These are phyloP conservation scores for Saxophila tyrrhenica DNA, from an alignment of 495 filamentous ascomycete genomes.

Conservation along the genomic window DNA sequence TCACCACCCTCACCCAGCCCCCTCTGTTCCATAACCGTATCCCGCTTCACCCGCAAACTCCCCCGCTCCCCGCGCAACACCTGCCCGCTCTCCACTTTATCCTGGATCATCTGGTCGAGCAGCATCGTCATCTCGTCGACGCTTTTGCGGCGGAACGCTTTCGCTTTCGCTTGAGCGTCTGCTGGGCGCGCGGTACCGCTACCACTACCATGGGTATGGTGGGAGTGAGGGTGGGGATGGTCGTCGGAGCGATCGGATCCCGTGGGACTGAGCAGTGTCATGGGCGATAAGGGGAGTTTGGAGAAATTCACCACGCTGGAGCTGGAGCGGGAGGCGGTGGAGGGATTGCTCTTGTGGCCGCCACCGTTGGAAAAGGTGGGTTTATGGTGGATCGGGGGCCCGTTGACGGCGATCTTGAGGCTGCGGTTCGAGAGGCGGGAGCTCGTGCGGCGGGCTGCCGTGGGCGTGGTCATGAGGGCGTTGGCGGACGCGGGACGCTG, in stretches of 20 bases:
- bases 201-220: no score
- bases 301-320: constrained; percentile 13
- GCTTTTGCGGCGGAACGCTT: constrained; percentile 36
- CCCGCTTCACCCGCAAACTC: constrained; percentile 19
- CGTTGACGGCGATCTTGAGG: background rate
- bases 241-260: background rate
- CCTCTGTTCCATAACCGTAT: constrained; percentile 18
- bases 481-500: constrained; percentile 3
- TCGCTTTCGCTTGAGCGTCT: constrained; percentile 4
- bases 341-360: constrained; percentile 15
- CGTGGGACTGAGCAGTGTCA: constrained; percentile 10
- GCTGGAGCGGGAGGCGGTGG: constrained; percentile 10
- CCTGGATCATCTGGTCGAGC: constrained; percentile 89
- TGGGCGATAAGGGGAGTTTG: constrained; percentile 15
- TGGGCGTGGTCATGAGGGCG: background rate
- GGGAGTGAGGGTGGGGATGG: no score
- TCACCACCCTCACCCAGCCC: background rate
- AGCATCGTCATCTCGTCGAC: constrained; percentile 83
- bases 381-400: background rate
- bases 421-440: constrained; percentile 11
- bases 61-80: constrained; percentile 10
- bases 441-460: background rate
- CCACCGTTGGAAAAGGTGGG: background rate
- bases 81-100: constrained; percentile 49
- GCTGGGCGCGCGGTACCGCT: no score